Base-by-base conservation (phyloP, 495 filamentous ascomycete species). In the Geoglossum glabrum region DNA sequence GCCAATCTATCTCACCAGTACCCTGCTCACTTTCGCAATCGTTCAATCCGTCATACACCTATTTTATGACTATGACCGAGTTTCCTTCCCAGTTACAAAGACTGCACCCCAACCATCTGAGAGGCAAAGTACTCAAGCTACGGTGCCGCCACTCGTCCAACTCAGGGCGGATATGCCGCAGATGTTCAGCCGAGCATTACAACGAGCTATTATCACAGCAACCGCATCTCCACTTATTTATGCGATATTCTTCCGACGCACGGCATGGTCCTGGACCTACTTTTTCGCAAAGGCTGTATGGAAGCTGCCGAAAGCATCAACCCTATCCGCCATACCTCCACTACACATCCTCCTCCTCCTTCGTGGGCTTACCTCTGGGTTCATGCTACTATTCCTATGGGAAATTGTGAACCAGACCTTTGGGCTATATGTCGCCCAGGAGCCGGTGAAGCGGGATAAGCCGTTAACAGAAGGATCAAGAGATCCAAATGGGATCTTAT, bases 401-500 rank as follows among this genome's bases (percentile, higher is more conserved):
- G 78, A 86, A 45, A 70, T 82, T 5, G 76, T 79, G 26, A 90
- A 93, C 64, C 67, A 76, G 15, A 78, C 83, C 47, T 97, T 96
- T 68, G 80, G 81, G 27, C 65, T 82, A 31, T 87, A 86, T 69
- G 76, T 96, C 60, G 77, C 80, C 25, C 80, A 84, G 66, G 81
- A 84, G 61, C 92, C 93, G 7, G 65, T 95, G 46, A 93, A 92
- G 67, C 80, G 83, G 59, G 81, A 75, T 1, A 81, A 85, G 62
- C 87, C 89, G n/a, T 74, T 98, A 25, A 93, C 87, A 0, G 72
- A 76, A 11, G 84, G 88, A 57, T 85, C 87, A 4, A 85, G 81
- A 61, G 93, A 97, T 70, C 89, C 92, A 0, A 98, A 93, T 62
- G 90, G 87, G 36, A 95, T 83, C 63, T 72, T 98, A 43, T 66